phyloP scores from a whole-genome alignment of 2,329 filamentous ascomycete genomes.

The Botrytis aclada region DNA sequence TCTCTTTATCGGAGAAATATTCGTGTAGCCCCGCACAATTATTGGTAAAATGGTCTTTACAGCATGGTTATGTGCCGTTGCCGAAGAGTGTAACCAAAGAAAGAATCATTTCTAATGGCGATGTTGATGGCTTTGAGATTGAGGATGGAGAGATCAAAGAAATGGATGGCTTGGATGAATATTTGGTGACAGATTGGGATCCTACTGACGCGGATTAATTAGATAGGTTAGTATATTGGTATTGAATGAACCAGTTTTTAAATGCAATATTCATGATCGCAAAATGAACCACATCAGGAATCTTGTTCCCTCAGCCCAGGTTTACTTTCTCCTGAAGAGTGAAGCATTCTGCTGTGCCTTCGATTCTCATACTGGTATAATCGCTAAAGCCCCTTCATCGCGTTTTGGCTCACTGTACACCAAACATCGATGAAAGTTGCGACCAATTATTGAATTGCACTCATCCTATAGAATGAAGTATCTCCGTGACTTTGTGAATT shows the following conservation, averaged over 20 bases:
- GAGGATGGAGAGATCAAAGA: conserved; percentile 58
- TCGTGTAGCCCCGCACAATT: conserved; percentile 69
- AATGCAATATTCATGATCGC: background rate
- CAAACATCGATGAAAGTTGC: background rate
- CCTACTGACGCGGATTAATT: conserved; percentile 42
- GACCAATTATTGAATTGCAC: background rate
- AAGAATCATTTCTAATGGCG: conserved; percentile 63
- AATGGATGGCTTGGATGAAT: conserved; percentile 67
- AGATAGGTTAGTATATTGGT: background rate
- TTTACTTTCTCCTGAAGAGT: background rate
- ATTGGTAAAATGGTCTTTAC: conserved; percentile 73
- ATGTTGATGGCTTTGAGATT: conserved; percentile 60
- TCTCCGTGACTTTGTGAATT: background rate
- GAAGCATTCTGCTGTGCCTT: background rate
- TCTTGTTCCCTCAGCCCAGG: background rate
- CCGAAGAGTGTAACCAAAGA: conserved; percentile 67
- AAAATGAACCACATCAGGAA: background rate
- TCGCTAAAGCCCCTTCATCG: conserved; percentile 8
- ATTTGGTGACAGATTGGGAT: conserved; percentile 68
- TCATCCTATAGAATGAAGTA: background rate
- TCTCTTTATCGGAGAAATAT: conserved; percentile 64
- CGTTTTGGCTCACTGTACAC: background rate
- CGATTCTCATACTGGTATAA: background rate
- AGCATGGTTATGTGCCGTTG: conserved; percentile 69
- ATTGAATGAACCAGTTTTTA: background rate